Evolutionary conservation across 2,329 filamentous ascomycete species (phyloP).

Genomic region (Passalora sequoiae): DNA sequence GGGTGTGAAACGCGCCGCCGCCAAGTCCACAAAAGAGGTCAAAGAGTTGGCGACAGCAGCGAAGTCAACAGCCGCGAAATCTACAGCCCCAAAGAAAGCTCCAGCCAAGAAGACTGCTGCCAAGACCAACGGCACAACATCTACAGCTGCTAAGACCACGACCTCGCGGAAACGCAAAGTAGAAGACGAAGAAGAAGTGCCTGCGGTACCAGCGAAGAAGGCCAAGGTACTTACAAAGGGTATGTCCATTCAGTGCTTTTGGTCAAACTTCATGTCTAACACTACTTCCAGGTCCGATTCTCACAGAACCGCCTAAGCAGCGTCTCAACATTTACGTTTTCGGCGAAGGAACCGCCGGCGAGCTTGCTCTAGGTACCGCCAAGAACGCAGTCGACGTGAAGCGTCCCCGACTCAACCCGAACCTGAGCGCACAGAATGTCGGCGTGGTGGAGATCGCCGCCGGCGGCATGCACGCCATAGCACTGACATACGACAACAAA

Average conservation of each 20-base stretch:
- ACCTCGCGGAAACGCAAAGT: conserved; percentile 28
- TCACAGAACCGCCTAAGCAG: conserved; percentile 61
- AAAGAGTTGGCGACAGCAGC: conserved; percentile 14
- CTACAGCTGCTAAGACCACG: conserved; percentile 19
- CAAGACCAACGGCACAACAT: conserved; percentile 6
- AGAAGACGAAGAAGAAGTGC: conserved; percentile 24
- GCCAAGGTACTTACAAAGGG: conserved; percentile 25
- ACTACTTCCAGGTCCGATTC: conserved; percentile 35
- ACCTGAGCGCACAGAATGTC: conserved; percentile 52
- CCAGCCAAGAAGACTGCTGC: conserved; percentile 17
- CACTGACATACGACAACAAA: conserved; percentile 72
- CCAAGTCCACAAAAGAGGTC: conserved; percentile 13
- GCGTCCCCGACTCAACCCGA: conserved; percentile 64
- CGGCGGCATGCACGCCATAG: conserved; percentile 77
- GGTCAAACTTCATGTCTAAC: no score
- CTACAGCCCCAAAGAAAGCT: conserved; percentile 23
- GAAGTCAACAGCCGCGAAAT: conserved; percentile 18
- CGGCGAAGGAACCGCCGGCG: conserved; percentile 73
- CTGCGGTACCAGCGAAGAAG: conserved; percentile 30
- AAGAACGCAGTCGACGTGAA: conserved; percentile 66
- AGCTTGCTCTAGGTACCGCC: conserved; percentile 69
- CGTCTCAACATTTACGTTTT: conserved; percentile 72
- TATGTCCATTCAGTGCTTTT: no score
- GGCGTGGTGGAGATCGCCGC: conserved; percentile 70
- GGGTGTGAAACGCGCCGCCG: conserved; percentile 11